Evolutionary conservation across 73 alveolate species (phyloP).

Genomic region (Blepharisma stoltei): DNA sequence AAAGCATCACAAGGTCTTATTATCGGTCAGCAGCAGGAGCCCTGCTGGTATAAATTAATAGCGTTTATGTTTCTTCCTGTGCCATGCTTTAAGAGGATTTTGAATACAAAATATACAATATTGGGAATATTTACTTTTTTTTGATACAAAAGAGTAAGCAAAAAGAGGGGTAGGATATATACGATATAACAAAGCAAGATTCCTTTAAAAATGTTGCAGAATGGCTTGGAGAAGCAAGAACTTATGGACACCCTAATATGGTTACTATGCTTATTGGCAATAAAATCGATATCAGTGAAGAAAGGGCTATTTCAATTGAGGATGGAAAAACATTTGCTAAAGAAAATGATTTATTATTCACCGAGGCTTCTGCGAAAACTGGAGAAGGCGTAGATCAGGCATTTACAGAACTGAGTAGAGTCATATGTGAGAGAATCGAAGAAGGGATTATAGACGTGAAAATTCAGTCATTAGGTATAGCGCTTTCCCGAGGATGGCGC

Average conservation of each 20-base stretch:
- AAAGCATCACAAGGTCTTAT: conserved; percentile 80
- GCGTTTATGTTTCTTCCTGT: not conserved
- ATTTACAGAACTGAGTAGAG: not conserved
- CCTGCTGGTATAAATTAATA: conserved; percentile 66
- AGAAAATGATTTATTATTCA: conserved; percentile 55
- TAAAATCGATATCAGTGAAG: conserved; percentile 50
- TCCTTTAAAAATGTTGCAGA: conserved; percentile 49
- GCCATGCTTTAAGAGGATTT: not conserved
- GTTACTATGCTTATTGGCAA: conserved; percentile 43
- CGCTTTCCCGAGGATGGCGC: too few relatives aligned
- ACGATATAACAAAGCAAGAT: conserved; percentile 78
- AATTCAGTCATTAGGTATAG: too few relatives aligned
- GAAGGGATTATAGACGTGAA: too few relatives aligned
- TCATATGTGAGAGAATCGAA: too few relatives aligned
- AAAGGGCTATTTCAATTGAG: conserved; percentile 53
- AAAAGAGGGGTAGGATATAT: too few relatives aligned
- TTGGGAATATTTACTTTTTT: too few relatives aligned
- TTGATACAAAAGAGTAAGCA: too few relatives aligned
- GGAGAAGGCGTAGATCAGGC: conserved; percentile 55
- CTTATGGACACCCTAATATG: conserved; percentile 40
- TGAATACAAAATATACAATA: conserved; percentile 33
- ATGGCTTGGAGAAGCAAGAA: conserved; percentile 53
- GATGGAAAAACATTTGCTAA: conserved; percentile 78
- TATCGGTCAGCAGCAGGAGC: conserved; percentile 92
- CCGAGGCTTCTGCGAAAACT: conserved; percentile 82